These are phyloP conservation scores for Begonia peltatifolia DNA, from an alignment of 306 rosid genomes.

Conservation along the genomic window DNA sequence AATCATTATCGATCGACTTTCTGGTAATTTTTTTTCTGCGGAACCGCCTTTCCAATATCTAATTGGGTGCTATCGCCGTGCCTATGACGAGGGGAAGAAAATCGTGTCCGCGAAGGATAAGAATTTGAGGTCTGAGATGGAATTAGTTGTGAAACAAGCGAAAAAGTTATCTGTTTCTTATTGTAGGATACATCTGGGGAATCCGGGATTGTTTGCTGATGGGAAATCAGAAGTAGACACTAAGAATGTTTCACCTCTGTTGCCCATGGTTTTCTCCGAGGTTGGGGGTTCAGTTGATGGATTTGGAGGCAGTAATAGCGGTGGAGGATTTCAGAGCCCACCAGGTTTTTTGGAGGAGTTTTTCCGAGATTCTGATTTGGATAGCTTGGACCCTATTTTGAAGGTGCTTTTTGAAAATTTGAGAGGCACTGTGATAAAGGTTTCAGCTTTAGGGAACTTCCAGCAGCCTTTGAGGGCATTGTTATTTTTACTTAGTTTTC, in stretches of 20 bases:
- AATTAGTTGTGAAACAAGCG: conserved; percentile 40
- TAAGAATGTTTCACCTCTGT: conserved; percentile 30
- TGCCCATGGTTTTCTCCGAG: conserved; percentile 60
- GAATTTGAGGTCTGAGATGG: conserved; percentile 45
- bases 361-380: conserved; percentile 66
- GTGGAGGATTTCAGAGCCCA: conserved; percentile 43
- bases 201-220: conserved; percentile 53
- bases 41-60: conserved; percentile 65
- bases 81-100: conserved; percentile 62
- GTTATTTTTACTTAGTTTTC: conserved; percentile 64
- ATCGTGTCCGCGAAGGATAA: conserved; percentile 62
- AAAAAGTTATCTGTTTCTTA: conserved; percentile 64
- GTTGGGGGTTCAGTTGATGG: conserved; percentile 36
- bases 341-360: conserved; percentile 92
- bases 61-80: conserved; percentile 63
- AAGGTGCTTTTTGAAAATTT: conserved; percentile 75
- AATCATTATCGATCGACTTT: conserved; percentile 67
- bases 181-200: conserved; percentile 67
- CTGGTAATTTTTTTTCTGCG: conserved; percentile 21
- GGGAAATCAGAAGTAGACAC: conserved; percentile 4
- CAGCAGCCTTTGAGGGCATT: conserved; percentile 75
- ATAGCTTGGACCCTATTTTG: conserved; percentile 58
- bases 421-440: conserved; percentile 71
- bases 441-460: conserved; percentile 87
- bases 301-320: conserved; percentile 27